These are phyloP conservation scores for Ganoderma resinaceum DNA, from an alignment of 1,284 basidiomycete genomes.

Conservation along the genomic window DNA sequence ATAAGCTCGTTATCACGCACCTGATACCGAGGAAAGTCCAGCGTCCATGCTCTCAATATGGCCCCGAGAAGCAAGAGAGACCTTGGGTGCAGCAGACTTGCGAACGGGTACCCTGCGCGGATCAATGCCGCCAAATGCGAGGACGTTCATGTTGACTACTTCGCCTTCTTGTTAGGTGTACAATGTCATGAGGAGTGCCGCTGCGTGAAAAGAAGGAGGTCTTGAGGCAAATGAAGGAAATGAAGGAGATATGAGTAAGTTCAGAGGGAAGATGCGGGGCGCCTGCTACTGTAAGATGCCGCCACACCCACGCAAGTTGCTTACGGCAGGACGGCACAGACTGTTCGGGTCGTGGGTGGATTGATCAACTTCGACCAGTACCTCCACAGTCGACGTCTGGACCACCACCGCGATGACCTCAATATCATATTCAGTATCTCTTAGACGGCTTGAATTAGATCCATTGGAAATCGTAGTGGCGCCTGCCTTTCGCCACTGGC, in stretches of 20 bases:
- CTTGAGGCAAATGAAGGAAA: neutral
- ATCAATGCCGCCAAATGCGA: slow-evolving; percentile 8
- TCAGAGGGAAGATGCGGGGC: neutral
- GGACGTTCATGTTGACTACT: slow-evolving; percentile 6
- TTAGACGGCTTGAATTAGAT: too few species aligned
- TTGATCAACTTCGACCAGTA: neutral
- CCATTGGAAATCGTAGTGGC: too few species aligned
- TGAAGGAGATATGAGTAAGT: neutral
- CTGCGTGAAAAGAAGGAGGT: neutral
- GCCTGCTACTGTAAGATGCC: neutral
- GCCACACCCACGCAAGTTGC: neutral
- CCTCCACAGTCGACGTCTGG: neutral
- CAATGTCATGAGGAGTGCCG: neutral
- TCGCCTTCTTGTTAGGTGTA: neutral
- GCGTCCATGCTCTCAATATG: slow-evolving; percentile 36
- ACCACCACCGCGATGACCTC: neutral
- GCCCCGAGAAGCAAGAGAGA: slow-evolving; percentile 30
- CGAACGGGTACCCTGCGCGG: neutral
- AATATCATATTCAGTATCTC: too few species aligned
- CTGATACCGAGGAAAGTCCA: slow-evolving; percentile 31
- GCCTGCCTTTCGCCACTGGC: too few species aligned
- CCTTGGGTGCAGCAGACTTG: slow-evolving; percentile 26
- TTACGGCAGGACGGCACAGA: neutral
- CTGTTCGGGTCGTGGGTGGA: too few species aligned
- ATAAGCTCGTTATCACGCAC: slow-evolving; percentile 13